phyloP scores from a whole-genome alignment of 2,329 filamentous ascomycete species.

The Arthrobotrys conoides region DNA sequence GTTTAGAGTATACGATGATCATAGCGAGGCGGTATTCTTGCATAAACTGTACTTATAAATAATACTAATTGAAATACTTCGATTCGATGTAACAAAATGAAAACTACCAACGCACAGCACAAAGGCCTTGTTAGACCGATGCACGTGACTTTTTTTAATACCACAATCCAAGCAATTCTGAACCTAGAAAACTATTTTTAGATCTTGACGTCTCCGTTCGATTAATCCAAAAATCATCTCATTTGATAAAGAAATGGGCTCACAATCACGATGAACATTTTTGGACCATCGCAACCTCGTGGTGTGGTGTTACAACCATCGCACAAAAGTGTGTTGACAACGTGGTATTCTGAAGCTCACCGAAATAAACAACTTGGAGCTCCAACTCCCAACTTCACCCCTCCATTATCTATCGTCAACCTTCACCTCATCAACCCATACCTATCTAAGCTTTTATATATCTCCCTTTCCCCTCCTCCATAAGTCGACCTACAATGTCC shows the following conservation, averaged over 20 bases:
- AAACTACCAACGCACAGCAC: no score
- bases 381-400: neutral
- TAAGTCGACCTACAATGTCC: conserved; percentile 27
- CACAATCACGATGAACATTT: neutral
- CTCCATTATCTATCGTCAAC: conserved; percentile 13
- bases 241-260: neutral
- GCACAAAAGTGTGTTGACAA: conserved; percentile 15
- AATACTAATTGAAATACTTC: neutral
- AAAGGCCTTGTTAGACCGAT: no score
- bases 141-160: no score
- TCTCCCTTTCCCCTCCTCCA: neutral
- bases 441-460: neutral
- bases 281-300: neutral
- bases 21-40: no score
- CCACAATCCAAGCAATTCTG: no score
- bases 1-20: no score
- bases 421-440: conserved; percentile 8
- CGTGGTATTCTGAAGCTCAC: conserved; percentile 46
- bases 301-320: no score
- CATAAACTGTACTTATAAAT: neutral
- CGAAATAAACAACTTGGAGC: conserved; percentile 30
- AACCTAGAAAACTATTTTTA: no score
- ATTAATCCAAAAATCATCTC: no score
- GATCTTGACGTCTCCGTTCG: no score
- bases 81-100: no score